phyloP scores from a whole-genome alignment of 2,329 filamentous ascomycete species.

The Epichloe glyceriae region DNA sequence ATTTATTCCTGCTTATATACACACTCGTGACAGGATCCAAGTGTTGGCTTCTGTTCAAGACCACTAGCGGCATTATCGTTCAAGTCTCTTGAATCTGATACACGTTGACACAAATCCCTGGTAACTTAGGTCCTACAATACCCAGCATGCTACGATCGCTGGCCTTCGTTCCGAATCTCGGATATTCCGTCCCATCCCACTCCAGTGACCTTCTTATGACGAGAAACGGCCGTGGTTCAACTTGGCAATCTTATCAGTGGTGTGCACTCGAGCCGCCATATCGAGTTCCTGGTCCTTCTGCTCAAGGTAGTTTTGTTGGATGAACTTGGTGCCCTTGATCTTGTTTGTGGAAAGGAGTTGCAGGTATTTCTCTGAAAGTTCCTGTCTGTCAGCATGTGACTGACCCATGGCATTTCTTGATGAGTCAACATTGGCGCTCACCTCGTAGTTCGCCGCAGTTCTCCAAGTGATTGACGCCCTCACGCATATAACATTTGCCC shows the following conservation, averaged over 20 bases:
- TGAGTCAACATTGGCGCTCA: conserved; percentile 21
- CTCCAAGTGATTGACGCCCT: conserved; percentile 80
- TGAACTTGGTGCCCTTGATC: conserved; percentile 65
- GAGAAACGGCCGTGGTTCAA: conserved; percentile 23
- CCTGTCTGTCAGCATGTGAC: not conserved
- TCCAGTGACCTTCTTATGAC: conserved; percentile 11
- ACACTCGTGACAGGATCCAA: conserved; percentile 19
- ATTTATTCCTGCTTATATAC: conserved; percentile 11
- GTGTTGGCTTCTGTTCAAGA: conserved; percentile 7
- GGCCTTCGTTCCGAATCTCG: not conserved
- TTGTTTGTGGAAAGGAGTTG: conserved; percentile 64
- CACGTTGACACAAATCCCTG: not conserved
- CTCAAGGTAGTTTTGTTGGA: conserved; percentile 63
- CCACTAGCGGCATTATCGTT: not conserved
- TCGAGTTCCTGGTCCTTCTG: conserved; percentile 34
- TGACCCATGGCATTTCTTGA: no score
- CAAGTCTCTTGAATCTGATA: not conserved
- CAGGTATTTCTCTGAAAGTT: conserved; percentile 57
- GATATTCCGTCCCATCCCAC: not conserved
- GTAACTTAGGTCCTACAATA: not conserved
- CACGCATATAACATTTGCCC: conserved; percentile 71
- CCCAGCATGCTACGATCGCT: not conserved
- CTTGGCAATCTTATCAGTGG: conserved; percentile 26
- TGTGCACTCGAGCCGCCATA: conserved; percentile 25
- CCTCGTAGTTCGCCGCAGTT: conserved; percentile 74